Percentiles rank a stretch among this genome's conserved stretches.
These are phyloP conservation scores for Phytophthora boehmeriae DNA, from an alignment of 352 stramenopile genomes.

Conservation along the genomic window DNA sequence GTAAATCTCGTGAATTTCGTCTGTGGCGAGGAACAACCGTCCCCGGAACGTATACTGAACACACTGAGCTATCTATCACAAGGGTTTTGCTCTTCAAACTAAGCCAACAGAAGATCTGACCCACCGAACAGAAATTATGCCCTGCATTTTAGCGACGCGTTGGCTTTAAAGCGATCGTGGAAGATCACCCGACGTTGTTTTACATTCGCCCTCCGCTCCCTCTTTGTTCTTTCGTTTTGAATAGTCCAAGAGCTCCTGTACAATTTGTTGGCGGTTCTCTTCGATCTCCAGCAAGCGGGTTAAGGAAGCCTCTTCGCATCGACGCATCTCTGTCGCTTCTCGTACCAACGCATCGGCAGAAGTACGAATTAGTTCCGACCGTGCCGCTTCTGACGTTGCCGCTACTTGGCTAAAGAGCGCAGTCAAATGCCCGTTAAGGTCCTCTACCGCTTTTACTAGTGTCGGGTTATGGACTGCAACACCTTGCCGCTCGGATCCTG, in stretches of 20 bases:
- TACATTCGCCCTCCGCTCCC: conserved; percentile 10
- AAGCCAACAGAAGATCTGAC: too few relatives aligned
- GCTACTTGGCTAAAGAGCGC: conserved; percentile 36
- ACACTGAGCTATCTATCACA: too few relatives aligned
- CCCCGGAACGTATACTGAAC: conserved; percentile 25
- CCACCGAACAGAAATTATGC: too few relatives aligned
- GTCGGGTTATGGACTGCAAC: conserved; percentile 62
- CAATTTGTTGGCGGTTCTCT: conserved; percentile 65
- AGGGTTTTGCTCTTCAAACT: too few relatives aligned
- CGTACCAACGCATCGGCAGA: conserved; percentile 41
- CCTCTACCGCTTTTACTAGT: conserved; percentile 64
- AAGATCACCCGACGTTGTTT: not conserved
- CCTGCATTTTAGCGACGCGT: too few relatives aligned
- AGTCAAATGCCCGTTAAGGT: conserved; percentile 54
- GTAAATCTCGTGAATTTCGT: conserved; percentile 58
- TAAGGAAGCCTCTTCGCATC: conserved; percentile 48
- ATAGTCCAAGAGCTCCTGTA: conserved; percentile 64
- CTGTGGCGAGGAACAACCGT: conserved; percentile 22
- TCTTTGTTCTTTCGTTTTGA: conserved; percentile 58
- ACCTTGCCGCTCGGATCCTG: conserved; percentile 14
- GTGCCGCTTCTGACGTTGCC: conserved; percentile 26
- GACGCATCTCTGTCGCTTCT: conserved; percentile 57
- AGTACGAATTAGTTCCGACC: conserved; percentile 29
- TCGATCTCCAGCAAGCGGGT: conserved; percentile 62
- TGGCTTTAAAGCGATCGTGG: too few relatives aligned